Base-by-base conservation (phyloP, 2,329 filamentous ascomycete species). In the Penicillium sumatraense region DNA sequence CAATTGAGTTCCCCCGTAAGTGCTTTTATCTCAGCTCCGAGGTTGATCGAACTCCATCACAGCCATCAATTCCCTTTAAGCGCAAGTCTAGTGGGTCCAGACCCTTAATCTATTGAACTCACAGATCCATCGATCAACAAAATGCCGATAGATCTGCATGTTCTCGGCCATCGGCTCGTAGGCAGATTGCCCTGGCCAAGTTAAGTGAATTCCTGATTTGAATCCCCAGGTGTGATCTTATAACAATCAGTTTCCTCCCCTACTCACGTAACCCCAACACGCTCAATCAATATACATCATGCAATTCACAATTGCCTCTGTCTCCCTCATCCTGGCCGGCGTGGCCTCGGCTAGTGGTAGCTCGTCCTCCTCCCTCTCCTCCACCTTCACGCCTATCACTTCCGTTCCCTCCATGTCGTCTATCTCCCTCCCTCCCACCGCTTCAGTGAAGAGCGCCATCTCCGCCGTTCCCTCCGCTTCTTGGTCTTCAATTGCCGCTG, bases 261-360 rank as follows among this genome's bases (percentile, higher is more conserved):
- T 27, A 27, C 26, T 27, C 10, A 5, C 10, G 10, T 10, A 27
- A 27, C 26, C 10, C 10, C n/a, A n/a, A n/a, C n/a, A n/a, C 26
- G 26, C 26, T 27, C 5, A 6, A 27, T 10, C 26, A 27, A 27
- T 6, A 27, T 27, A 27, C 27, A 35, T 8, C 2, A 49, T 49
- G 47, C 23, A 49, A n/a, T 29, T 49, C 23, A 27, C 33, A 10
- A 5, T 49, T 24, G 13, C 47, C 21, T 49, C 21, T 16, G 21
- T 38, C n/a, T 38, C 47, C 20, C 26, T 51, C 24, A 36, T 51
- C 5, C 23, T 49, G 14, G 35, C 47, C 33, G 23, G 47, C 47
- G 9, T 49, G 47, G 48, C 36, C 24, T 21, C 36, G 14, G 48
- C 48, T 26, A 27, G 16, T n/a, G n/a, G n/a, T n/a, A n/a, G n/a